Conservation (phyloP, 306 rosid species). For the Cyclanthera cordifolia region DNA sequence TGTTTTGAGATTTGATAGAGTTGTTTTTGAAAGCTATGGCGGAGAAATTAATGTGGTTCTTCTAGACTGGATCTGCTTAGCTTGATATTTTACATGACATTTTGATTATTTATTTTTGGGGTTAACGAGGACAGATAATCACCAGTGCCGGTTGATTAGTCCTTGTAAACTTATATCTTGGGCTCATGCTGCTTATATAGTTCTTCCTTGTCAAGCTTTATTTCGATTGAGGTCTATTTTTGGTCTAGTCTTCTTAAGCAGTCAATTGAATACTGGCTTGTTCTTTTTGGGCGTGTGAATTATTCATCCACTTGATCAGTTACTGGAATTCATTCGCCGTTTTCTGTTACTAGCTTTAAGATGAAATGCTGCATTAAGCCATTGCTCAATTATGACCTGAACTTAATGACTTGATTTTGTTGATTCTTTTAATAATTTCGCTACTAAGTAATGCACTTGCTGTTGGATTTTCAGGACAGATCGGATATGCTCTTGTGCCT, state of each 20-base stretch:
- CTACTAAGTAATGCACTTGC: not conserved
- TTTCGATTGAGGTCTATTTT: not conserved
- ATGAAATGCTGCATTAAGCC: not conserved
- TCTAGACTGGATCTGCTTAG: not conserved
- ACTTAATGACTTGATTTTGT: too few species aligned
- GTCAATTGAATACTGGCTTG: not conserved
- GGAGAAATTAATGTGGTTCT: conserved; percentile 3
- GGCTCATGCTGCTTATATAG: not conserved
- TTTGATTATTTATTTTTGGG: not conserved
- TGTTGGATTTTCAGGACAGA: conserved; percentile 62
- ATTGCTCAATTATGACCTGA: not conserved
- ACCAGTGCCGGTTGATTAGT: not conserved
- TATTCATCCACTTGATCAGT: not conserved
- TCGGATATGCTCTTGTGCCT: conserved; percentile 94
- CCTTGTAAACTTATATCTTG: not conserved
- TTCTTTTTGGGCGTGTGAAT: not conserved
- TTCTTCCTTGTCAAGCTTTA: not conserved
- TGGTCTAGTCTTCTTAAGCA: not conserved
- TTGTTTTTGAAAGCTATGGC: not conserved
- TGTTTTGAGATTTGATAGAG: not conserved
- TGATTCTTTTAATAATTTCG: too few species aligned
- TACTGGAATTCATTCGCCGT: not conserved
- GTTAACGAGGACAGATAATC: not conserved
- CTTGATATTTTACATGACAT: not conserved
- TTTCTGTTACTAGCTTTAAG: not conserved